Conservation (phyloP, 2,329 filamentous ascomycete species). For the Fusarium cicatricum region DNA sequence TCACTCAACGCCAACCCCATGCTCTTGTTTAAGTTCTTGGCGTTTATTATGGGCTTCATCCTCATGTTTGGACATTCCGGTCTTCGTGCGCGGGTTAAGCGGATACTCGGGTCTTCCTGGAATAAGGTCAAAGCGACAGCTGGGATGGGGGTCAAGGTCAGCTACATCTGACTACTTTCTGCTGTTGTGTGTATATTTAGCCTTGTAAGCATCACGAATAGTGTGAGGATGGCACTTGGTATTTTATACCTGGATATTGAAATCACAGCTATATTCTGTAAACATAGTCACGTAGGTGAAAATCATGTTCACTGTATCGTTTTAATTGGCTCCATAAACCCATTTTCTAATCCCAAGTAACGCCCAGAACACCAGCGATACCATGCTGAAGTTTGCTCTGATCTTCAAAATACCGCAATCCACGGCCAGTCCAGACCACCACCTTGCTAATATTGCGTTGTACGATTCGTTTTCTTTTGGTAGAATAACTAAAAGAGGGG, state of each 20-base stretch:
- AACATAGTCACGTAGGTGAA: slow-evolving; percentile 17
- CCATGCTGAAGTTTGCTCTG: slow-evolving; percentile 23
- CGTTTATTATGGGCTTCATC: slow-evolving; percentile 82
- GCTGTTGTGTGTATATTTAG: slow-evolving; percentile 37
- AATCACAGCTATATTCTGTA: slow-evolving; percentile 29
- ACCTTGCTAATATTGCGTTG: slow-evolving; percentile 60
- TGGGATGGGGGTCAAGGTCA: slow-evolving; percentile 97
- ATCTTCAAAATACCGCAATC: slow-evolving; percentile 24
- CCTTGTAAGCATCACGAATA: slow-evolving; percentile 43
- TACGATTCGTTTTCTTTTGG: slow-evolving; percentile 72
- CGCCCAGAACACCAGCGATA: slow-evolving; percentile 38
- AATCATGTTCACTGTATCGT: slow-evolving; percentile 23
- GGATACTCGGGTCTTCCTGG: slow-evolving; percentile 76
- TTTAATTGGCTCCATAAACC: slow-evolving; percentile 16
- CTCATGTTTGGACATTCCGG: slow-evolving; percentile 78
- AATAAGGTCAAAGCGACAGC: slow-evolving; percentile 83
- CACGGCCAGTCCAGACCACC: slow-evolving; percentile 58
- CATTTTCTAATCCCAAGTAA: slow-evolving; percentile 20
- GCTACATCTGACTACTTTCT: slow-evolving; percentile 74
- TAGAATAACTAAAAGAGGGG: slow-evolving; percentile 63
- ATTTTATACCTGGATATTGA: slow-evolving; percentile 23
- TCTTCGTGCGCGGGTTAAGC: slow-evolving; percentile 76
- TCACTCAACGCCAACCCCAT: slow-evolving; percentile 65
- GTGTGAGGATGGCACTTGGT: slow-evolving; percentile 34
- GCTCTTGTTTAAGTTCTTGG: slow-evolving; percentile 68